Base-by-base conservation (phyloP, 2,329 filamentous ascomycete genomes). In the Scleromitrula shiraiana region DNA sequence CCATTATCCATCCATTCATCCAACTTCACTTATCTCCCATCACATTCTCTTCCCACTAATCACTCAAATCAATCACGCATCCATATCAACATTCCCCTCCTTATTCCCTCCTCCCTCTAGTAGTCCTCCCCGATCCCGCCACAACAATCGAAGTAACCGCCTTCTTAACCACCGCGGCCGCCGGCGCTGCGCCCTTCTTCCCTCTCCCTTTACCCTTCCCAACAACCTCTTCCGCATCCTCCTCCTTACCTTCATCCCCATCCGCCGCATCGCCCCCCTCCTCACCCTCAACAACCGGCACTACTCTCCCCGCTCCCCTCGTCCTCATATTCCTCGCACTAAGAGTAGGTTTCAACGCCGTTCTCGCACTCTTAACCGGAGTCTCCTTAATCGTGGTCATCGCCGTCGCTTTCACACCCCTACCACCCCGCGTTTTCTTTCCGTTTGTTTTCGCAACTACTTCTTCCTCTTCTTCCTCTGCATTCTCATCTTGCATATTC, bases 401-500 rank as follows among this genome's bases (percentile, higher is more conserved):
- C 5, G 42, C 19, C 29, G 22, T 37, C 15, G 45, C 40, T 42
- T 45, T 54, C 41, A 15, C 22, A 2, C 12, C 14, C n/a, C 22
- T 40, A 4, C 3, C 37, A 5, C 37, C 20, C 36, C 40, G 26
- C 22, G 42, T 33, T 23, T 44, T 48, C 23, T 49, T 38, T 55
- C 45, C 41, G 66, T 62, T 41, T 66, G 63, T 63, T 33, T 12
- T 29, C 12, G 30, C 43, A 10, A 15, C 26, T 27, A 41, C 23
- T 5, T 30, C 36, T 20, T 15, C 22, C 15, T 51, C 49, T 7
- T 42, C 51, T 20, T 51, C 51, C 10, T 24, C 42, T 26, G 38
- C 49, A 36, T 29, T 35, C 15, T 15, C 30, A 26, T 19, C 24
- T 8, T 22, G 17, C 19, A 33, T n/a, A 9, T 41, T 26, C 60